Evolutionary conservation across 352 stramenopile species (phyloP).

Genomic region (Phytophthora sp.): DNA sequence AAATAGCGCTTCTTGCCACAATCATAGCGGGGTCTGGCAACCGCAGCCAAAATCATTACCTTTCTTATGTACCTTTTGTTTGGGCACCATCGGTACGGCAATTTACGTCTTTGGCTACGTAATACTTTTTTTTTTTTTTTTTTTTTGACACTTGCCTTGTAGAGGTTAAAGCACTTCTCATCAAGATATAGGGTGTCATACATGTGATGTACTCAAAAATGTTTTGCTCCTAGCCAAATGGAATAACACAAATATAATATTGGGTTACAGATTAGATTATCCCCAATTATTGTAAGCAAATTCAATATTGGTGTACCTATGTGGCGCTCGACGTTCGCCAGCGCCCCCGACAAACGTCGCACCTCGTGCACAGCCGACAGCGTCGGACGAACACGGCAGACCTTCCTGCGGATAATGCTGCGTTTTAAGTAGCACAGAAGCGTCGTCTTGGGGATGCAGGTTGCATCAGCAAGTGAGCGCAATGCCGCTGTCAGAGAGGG

Average conservation of each 20-base stretch:
- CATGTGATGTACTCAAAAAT: background rate
- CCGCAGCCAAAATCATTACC: background rate
- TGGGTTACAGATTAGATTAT: background rate
- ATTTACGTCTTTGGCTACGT: background rate
- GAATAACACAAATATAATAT: conserved; percentile 7
- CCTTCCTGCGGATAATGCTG: background rate
- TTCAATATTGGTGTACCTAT: conserved; percentile 5
- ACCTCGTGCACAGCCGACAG: conserved; percentile 8
- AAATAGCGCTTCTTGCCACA: background rate
- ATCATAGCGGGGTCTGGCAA: too few relatives aligned
- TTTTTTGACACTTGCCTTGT: background rate
- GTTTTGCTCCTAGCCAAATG: too few relatives aligned
- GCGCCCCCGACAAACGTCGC: background rate
- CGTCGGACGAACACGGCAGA: conserved; percentile 8
- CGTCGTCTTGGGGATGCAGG: conserved; percentile 3
- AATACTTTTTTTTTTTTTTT: too few relatives aligned
- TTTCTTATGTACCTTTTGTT: background rate
- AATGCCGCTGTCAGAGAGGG: conserved; percentile 7
- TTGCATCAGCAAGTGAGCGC: conserved; percentile 2
- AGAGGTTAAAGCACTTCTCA: background rate
- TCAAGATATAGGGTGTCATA: background rate
- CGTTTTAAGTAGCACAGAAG: background rate
- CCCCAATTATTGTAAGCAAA: background rate
- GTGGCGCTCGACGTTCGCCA: background rate
- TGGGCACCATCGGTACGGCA: background rate